Conservation (phyloP, 1,139 yeast species). For the Casaregolazyma suthepensis region DNA sequence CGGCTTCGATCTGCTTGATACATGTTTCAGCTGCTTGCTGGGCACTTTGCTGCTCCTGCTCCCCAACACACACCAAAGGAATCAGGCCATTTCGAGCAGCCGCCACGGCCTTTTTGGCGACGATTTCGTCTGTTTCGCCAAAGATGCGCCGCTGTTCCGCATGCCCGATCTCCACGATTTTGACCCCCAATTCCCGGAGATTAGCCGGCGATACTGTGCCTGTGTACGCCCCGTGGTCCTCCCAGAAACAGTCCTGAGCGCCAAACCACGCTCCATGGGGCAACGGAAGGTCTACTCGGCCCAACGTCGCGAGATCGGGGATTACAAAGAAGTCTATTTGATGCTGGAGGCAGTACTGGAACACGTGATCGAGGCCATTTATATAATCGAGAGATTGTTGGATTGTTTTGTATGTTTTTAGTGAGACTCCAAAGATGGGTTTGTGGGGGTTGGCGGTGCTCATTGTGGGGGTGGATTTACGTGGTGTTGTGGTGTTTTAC, state of each 20-base stretch:
- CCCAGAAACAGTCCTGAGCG: slow-evolving; percentile 77
- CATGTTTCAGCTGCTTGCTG: slow-evolving; percentile 68
- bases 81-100: slow-evolving; percentile 32
- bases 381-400: slow-evolving; percentile 15
- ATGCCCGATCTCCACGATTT: slow-evolving; percentile 85
- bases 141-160: slow-evolving; percentile 79
- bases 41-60: slow-evolving; percentile 76
- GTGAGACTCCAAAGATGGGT: slow-evolving; percentile 20
- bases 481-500: slow-evolving; percentile 26
- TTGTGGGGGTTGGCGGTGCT: neutral
- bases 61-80: slow-evolving; percentile 87
- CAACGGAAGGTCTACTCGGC: slow-evolving; percentile 9
- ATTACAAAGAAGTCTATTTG: slow-evolving; percentile 22
- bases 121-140: neutral
- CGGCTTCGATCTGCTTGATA: slow-evolving; percentile 77
- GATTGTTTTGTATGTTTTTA: slow-evolving; percentile 21
- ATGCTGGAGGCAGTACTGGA: slow-evolving; percentile 9
- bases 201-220: slow-evolving; percentile 73
- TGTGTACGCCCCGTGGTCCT: slow-evolving; percentile 78
- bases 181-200: slow-evolving; percentile 71
- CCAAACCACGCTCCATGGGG: slow-evolving; percentile 35
- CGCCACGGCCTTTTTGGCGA: neutral
- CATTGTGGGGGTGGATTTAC: neutral
- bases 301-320: slow-evolving; percentile 25
- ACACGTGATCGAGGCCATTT: slow-evolving; percentile 11